Evolutionary conservation across 176 grass and related monocot species (phyloP).

Genomic region (Phoenix roebelenii): DNA sequence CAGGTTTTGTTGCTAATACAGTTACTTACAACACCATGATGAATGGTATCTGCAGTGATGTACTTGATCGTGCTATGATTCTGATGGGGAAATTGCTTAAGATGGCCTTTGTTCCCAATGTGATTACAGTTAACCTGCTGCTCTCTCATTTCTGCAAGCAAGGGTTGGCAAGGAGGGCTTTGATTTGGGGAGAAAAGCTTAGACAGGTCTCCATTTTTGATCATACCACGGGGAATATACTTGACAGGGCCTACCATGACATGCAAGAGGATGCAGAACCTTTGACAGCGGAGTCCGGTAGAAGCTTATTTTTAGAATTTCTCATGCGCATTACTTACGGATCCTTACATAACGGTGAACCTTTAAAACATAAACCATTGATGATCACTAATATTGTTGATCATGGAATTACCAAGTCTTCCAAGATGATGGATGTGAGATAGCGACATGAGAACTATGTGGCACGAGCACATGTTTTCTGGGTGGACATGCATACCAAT

Average conservation of each 20-base stretch:
- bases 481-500: no score
- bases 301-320: constrained; percentile 53
- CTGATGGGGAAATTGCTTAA: constrained; percentile 76
- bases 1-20: constrained; percentile 44
- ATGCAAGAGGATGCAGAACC: constrained; percentile 21
- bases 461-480: not conserved
- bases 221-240: constrained; percentile 71
- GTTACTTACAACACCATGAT: constrained; percentile 87
- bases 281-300: constrained; percentile 28
- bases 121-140: constrained; percentile 68
- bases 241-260: constrained; percentile 62
- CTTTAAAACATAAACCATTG: constrained; percentile 17
- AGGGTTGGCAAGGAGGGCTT: constrained; percentile 57
- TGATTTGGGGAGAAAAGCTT: constrained; percentile 68
- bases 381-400: constrained; percentile 17
- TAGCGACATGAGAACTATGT: constrained; percentile 8
- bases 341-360: constrained; percentile 28
- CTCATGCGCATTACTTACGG: constrained; percentile 51
- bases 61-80: constrained; percentile 82
- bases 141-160: constrained; percentile 93
- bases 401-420: constrained; percentile 9
- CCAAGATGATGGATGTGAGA: constrained; percentile 27
- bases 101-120: constrained; percentile 78
- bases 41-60: constrained; percentile 66
- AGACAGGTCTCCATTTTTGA: constrained; percentile 64